These are phyloP conservation scores for Yamadazyma aaseri DNA, from an alignment of 1,139 yeast genomes.

Conservation along the genomic window DNA sequence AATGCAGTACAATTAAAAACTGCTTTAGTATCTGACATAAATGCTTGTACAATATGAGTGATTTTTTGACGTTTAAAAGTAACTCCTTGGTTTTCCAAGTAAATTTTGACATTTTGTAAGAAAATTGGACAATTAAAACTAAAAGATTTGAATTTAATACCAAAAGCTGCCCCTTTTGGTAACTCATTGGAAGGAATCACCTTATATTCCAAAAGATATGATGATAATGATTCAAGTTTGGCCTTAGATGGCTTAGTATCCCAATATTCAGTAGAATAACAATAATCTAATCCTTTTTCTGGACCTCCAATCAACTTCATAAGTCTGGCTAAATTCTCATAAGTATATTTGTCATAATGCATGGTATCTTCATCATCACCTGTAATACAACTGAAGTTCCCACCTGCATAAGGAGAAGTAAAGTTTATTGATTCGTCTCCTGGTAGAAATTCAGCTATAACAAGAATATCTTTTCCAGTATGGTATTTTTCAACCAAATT, in stretches of 20 bases:
- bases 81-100: conserved; percentile 14
- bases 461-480: conserved; percentile 46
- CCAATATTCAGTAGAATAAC: conserved; percentile 56
- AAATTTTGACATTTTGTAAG: conserved; percentile 9
- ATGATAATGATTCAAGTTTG: conserved; percentile 9
- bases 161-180: conserved; percentile 44
- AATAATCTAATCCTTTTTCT: conserved; percentile 52
- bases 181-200: conserved; percentile 4
- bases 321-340: conserved; percentile 42
- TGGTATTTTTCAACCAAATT: conserved; percentile 44
- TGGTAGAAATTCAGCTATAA: conserved; percentile 64
- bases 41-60: conserved; percentile 57
- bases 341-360: conserved; percentile 55
- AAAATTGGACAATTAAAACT: conserved; percentile 57
- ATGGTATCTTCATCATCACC: conserved; percentile 54
- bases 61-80: conserved; percentile 20
- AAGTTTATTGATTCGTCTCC: conserved; percentile 71
- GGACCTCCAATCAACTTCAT: conserved; percentile 51
- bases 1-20: conserved; percentile 77
- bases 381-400: conserved; percentile 65
- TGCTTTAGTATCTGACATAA: conserved; percentile 33
- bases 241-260: conserved; percentile 26
- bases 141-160: conserved; percentile 57
- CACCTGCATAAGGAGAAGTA: conserved; percentile 84
- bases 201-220: conserved; percentile 14